phyloP scores from a whole-genome alignment of 352 stramenopile species.

The Globisporangium alternatum region DNA sequence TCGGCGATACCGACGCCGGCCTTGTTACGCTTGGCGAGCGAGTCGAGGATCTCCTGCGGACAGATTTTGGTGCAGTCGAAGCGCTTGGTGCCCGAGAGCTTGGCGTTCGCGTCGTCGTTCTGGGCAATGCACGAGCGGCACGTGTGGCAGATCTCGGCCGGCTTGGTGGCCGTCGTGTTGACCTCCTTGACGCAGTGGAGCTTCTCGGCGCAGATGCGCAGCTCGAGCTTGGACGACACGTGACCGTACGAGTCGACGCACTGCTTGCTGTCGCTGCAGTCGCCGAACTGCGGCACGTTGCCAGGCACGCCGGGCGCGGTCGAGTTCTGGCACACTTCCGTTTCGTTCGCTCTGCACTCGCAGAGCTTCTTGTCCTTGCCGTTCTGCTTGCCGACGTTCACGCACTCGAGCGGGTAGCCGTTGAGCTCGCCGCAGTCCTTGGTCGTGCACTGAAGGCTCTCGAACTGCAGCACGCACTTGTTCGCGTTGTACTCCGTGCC shows the following conservation, averaged over 20 bases:
- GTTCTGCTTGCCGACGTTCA: constrained; percentile 55
- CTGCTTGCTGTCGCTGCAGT: constrained; percentile 44
- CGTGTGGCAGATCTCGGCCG: constrained; percentile 73
- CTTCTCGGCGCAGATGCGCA: constrained; percentile 63
- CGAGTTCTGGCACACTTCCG: constrained; percentile 48
- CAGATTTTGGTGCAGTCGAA: constrained; percentile 81
- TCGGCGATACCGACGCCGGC: constrained; percentile 57
- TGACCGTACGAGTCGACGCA: constrained; percentile 71
- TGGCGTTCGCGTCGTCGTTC: constrained; percentile 56
- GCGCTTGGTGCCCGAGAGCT: constrained; percentile 50
- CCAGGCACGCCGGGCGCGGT: constrained; percentile 31
- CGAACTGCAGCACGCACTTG: constrained; percentile 69
- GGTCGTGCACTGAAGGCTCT: constrained; percentile 49
- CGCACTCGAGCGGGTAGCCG: constrained; percentile 64
- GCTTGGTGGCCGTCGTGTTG: constrained; percentile 58
- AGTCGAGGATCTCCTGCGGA: constrained; percentile 60
- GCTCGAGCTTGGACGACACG: constrained; percentile 41
- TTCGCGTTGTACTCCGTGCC: constrained; percentile 68
- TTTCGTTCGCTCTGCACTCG: constrained; percentile 43
- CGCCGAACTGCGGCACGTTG: constrained; percentile 55
- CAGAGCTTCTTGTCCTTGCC: constrained; percentile 68
- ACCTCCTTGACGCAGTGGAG: constrained; percentile 70
- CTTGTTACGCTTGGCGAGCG: constrained; percentile 52
- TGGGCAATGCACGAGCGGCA: constrained; percentile 78
- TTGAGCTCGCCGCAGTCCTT: constrained; percentile 66